These are phyloP conservation scores for Bipolaris zeicola DNA, from an alignment of 2,329 filamentous ascomycete species.

Conservation along the genomic window DNA sequence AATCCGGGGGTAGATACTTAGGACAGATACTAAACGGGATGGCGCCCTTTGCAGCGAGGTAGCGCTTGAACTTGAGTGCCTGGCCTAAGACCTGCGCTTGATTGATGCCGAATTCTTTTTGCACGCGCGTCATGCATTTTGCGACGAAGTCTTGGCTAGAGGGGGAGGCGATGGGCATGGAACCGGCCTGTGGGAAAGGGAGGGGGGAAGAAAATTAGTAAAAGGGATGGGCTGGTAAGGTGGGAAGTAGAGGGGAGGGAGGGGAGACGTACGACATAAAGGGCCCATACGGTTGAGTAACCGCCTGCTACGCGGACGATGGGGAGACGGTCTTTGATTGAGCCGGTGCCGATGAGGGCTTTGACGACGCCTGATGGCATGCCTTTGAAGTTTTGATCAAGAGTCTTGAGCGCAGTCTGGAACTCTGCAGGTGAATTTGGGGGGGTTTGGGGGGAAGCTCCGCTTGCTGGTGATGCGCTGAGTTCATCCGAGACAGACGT, in stretches of 20 bases:
- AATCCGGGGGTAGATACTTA: conserved; percentile 16
- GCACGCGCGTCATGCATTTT: conserved; percentile 66
- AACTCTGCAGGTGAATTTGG: neutral
- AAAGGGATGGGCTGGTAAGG: neutral
- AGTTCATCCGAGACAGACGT: neutral
- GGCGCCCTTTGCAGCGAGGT: conserved; percentile 11
- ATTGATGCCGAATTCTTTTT: conserved; percentile 50
- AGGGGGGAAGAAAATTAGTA: too few relatives aligned
- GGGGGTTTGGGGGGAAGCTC: neutral
- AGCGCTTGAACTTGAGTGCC: conserved; percentile 29
- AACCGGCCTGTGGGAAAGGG: conserved; percentile 20
- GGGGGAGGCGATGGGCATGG: conserved; percentile 33
- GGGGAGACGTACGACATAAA: conserved; percentile 28
- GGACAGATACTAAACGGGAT: conserved; percentile 18
- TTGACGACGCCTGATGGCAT: conserved; percentile 1
- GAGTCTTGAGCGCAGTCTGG: conserved; percentile 10
- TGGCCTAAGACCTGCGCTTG: conserved; percentile 39
- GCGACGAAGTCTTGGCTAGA: conserved; percentile 33
- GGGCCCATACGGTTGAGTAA: conserved; percentile 39
- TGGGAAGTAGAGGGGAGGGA: neutral
- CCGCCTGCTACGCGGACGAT: conserved; percentile 41
- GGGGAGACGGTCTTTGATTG: conserved; percentile 30
- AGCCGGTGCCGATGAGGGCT: conserved; percentile 1
- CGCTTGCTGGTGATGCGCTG: neutral
- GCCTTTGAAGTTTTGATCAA: conserved; percentile 33